Evolutionary conservation across 345 rosid species (phyloP).

Genomic region (Alliaria petiolata): DNA sequence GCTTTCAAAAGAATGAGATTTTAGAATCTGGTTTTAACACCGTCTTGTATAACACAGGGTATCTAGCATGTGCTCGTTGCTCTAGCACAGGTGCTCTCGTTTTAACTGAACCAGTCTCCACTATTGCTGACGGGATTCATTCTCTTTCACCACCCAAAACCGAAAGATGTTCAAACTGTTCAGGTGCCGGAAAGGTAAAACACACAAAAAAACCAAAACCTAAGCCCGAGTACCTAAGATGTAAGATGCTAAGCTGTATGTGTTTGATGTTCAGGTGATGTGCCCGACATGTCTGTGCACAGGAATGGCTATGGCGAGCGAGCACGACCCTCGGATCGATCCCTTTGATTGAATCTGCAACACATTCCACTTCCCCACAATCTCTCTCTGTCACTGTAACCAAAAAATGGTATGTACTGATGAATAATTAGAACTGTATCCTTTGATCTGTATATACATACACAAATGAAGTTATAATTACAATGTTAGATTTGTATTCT

Average conservation of each 20-base stretch:
- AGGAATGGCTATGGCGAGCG: slow-evolving; percentile 99
- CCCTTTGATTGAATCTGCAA: slow-evolving; percentile 64
- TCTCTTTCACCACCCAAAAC: slow-evolving; percentile 60
- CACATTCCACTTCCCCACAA: neutral
- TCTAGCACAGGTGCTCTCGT: slow-evolving; percentile 74
- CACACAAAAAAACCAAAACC: neutral
- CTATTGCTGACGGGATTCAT: slow-evolving; percentile 43
- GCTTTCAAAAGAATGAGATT: neutral
- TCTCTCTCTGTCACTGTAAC: slow-evolving; percentile 3
- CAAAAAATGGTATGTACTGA: slow-evolving; percentile 1
- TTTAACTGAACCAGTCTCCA: slow-evolving; percentile 62
- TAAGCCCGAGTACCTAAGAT: neutral
- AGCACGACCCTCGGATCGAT: slow-evolving; percentile 89
- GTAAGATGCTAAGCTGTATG: slow-evolving; percentile 1
- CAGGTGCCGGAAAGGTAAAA: slow-evolving; percentile 93
- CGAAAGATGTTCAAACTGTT: slow-evolving; percentile 92
- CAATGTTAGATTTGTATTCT: slow-evolving; percentile 13
- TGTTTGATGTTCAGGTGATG: slow-evolving; percentile 66
- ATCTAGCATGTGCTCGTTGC: slow-evolving; percentile 98
- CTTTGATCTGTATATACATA: slow-evolving; percentile 20
- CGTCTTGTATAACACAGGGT: slow-evolving; percentile 48
- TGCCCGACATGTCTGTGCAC: slow-evolving; percentile 98
- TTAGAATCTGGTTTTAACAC: neutral
- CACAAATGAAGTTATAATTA: neutral
- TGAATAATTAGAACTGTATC: slow-evolving; percentile 12